Evolutionary conservation across 1,284 basidiomycete species (phyloP).

Genomic region (Leccinum angustisporum): DNA sequence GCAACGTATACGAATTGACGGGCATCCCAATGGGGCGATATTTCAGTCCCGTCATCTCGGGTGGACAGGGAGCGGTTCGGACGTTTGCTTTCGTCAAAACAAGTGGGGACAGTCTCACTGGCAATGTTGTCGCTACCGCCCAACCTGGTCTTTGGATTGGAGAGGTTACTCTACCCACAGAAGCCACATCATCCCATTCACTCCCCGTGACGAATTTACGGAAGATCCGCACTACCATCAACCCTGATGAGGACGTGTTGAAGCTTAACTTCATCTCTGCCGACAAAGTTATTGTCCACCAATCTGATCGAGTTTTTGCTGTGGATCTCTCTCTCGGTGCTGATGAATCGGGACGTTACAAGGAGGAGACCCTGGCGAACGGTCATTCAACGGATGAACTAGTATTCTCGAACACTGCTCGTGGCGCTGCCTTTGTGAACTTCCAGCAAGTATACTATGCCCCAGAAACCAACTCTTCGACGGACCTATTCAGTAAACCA

Average conservation of each 20-base stretch:
- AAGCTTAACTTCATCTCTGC: conserved; percentile 53
- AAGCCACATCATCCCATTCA: conserved; percentile 20
- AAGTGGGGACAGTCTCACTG: conserved; percentile 57
- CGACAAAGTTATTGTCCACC: conserved; percentile 55
- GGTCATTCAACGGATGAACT: conserved; percentile 60
- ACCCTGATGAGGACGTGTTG: conserved; percentile 35
- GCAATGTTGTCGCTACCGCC: conserved; percentile 62
- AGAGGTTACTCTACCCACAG: conserved; percentile 50
- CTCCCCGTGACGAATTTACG: conserved; percentile 41
- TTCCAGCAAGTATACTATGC: conserved; percentile 63
- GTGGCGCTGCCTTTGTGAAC: conserved; percentile 60
- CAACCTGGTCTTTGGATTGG: conserved; percentile 62
- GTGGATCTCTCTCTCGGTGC: conserved; percentile 52
- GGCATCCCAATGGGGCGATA: conserved; percentile 66
- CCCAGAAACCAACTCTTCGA: conserved; percentile 37
- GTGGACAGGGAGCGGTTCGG: conserved; percentile 38
- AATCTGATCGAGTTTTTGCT: conserved; percentile 49
- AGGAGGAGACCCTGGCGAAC: conserved; percentile 48
- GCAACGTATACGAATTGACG: conserved; percentile 46
- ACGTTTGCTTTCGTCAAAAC: conserved; percentile 65
- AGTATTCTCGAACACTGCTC: conserved; percentile 39
- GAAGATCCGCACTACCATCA: conserved; percentile 47
- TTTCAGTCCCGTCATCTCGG: conserved; percentile 55
- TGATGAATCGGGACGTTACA: conserved; percentile 49
- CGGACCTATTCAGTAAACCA: conserved; percentile 65